Base-by-base conservation (phyloP, 2,329 filamentous ascomycete genomes). In the Elsinoe fawcettii region DNA sequence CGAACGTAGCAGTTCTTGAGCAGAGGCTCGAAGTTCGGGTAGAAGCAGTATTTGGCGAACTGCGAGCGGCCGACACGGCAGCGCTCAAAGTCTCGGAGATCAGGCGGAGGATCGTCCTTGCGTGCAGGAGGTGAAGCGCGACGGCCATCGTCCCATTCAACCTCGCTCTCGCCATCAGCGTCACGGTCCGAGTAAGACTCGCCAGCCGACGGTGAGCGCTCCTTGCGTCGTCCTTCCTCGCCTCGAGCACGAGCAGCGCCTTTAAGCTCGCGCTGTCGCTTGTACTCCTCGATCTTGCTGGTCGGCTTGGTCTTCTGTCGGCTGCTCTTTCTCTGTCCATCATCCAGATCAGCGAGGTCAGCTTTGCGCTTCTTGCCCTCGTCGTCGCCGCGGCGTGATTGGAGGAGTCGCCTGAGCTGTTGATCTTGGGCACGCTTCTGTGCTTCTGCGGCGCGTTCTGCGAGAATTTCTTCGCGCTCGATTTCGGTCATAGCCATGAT, bases 41-140 rank as follows among this genome's bases (percentile, higher is more conserved):
- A 92, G 75, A 95, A 96, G 77, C 90, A 96, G 57, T 96, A 87
- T 66, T 92, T 84, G 5, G 87, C 86, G 70, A 99, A 96, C 66
- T 90, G 88, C 63, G 82, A 87, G 61, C 93, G 83, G 51, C 91
- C 89, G 59, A 99, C 81, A 58, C 90, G 84, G 55, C 92, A 83
- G 53, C 88, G 83, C 67, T 97, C 87, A 62, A 92, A 84, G 69
- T 97, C 90, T n/a, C 80, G 80, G 18, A 96, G 76, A 34, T 87
- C 83, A 1, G 88, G 83, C 23, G 84, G 85, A 12, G 83, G 82
- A 41, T 85, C 82, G 60, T 88, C 83, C 12, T 56, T 56, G 62
- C 84, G 86, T 11, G 62, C 61, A 30, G 78, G 73, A 54, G 71
- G 70, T 60, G 72, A 70, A 67, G 72, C 77, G 59, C 70, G 71